phyloP scores from a whole-genome alignment of 768 basidiomycete species.

The Tulasnella sp. region DNA sequence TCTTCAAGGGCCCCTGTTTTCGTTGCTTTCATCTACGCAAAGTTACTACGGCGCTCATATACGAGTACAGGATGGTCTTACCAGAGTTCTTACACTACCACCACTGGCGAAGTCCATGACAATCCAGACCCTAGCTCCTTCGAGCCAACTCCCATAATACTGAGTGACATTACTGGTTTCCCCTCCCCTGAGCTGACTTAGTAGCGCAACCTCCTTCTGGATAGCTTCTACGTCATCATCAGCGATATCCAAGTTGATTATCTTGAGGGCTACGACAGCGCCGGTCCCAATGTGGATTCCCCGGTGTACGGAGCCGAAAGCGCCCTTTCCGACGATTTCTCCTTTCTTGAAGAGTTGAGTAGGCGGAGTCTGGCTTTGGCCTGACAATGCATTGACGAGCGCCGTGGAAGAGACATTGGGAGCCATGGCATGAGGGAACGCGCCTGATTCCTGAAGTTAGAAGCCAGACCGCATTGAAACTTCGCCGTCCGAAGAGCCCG shows the following conservation, averaged over 20 bases:
- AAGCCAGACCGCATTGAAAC: background rate
- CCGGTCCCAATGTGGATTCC: slow-evolving; percentile 83
- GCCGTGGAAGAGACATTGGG: slow-evolving; percentile 24
- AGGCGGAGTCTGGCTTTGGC: slow-evolving; percentile 35
- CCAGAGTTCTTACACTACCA: slow-evolving; percentile 86
- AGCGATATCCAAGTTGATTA: slow-evolving; percentile 95
- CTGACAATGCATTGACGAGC: slow-evolving; percentile 16
- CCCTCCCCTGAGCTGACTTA: slow-evolving; percentile 81
- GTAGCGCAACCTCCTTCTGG: slow-evolving; percentile 91
- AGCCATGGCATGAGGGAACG: slow-evolving; percentile 12
- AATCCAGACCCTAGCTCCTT: slow-evolving; percentile 97
- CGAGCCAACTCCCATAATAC: slow-evolving; percentile 95
- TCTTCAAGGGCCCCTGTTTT: slow-evolving; percentile 80
- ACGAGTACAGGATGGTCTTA: slow-evolving; percentile 38
- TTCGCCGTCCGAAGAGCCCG: slow-evolving; percentile 1
- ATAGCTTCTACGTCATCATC: slow-evolving; percentile 98
- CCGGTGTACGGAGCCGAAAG: slow-evolving; percentile 94
- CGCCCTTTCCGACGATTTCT: slow-evolving; percentile 93
- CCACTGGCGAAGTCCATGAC: slow-evolving; percentile 98
- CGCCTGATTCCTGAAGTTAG: background rate
- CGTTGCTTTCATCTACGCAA: slow-evolving; percentile 74
- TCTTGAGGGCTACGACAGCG: slow-evolving; percentile 93
- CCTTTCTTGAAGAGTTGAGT: slow-evolving; percentile 76
- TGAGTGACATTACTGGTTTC: slow-evolving; percentile 86
- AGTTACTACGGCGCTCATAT: slow-evolving; percentile 10